Conservation (phyloP, 352 stramenopile species). For the Globisporangium rhizosaccharum region DNA sequence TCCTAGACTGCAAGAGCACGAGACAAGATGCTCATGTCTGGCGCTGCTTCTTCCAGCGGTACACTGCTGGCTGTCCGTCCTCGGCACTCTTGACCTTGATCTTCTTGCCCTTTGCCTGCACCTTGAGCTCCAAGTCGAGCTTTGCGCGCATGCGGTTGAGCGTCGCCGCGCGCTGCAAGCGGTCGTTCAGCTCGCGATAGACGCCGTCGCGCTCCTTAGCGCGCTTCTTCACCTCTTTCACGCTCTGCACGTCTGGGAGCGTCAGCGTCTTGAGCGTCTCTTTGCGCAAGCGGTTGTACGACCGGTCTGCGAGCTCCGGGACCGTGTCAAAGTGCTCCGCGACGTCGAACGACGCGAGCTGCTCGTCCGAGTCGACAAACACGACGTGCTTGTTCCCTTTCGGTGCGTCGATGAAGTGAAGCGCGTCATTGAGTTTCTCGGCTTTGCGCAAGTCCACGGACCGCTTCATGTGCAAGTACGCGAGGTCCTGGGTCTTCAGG, state of each 20-base stretch:
- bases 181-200: conserved; percentile 66
- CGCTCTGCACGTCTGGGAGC: conserved; percentile 23
- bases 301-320: conserved; percentile 58
- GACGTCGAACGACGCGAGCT: conserved; percentile 86
- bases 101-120: conserved; percentile 82
- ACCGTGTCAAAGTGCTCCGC: conserved; percentile 90
- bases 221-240: conserved; percentile 46
- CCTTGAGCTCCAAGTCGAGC: conserved; percentile 77
- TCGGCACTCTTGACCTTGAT: conserved; percentile 71
- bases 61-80: conserved; percentile 69
- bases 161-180: conserved; percentile 62
- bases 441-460: conserved; percentile 73
- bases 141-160: conserved; percentile 66
- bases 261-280: conserved; percentile 40
- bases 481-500: conserved; percentile 96
- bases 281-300: conserved; percentile 74
- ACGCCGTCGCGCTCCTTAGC: conserved; percentile 54
- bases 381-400: conserved; percentile 91
- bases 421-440: conserved; percentile 64
- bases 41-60: conserved; percentile 86
- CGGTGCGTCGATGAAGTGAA: conserved; percentile 76
- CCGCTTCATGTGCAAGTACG: conserved; percentile 90
- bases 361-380: conserved; percentile 87
- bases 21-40: conserved; percentile 50
- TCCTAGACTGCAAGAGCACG: background rate